Percentiles rank a stretch among this genome's conserved stretches.
These are phyloP conservation scores for Wickerhamomyces rabaulensis DNA, from an alignment of 805 yeast genomes.

Conservation along the genomic window DNA sequence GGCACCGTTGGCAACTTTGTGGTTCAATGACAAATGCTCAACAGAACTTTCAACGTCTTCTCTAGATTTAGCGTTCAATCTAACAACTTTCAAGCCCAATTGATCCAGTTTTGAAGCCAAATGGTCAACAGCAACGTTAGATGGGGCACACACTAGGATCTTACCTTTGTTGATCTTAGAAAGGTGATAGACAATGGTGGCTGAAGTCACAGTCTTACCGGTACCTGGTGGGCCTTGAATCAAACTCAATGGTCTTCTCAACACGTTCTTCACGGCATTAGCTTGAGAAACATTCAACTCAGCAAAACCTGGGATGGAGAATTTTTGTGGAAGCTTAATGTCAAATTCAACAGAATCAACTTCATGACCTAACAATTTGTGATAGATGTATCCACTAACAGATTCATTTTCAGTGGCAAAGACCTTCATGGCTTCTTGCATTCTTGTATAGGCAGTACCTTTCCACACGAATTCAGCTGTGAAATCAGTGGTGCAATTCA, in stretches of 20 bases:
- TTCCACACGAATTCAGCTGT: slow-evolving; percentile 89
- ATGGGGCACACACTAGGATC: slow-evolving; percentile 89
- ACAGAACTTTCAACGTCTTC: slow-evolving; percentile 75
- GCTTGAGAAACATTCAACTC: slow-evolving; percentile 74
- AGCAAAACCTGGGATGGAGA: slow-evolving; percentile 63
- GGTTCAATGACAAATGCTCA: slow-evolving; percentile 51
- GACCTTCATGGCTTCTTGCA: slow-evolving; percentile 68
- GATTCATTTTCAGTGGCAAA: slow-evolving; percentile 71
- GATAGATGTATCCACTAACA: slow-evolving; percentile 70
- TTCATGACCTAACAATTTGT: slow-evolving; percentile 76
- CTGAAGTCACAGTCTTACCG: slow-evolving; percentile 92
- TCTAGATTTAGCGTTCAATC: slow-evolving; percentile 70
- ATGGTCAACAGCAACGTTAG: slow-evolving; percentile 93
- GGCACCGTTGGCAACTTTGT: slow-evolving; percentile 41
- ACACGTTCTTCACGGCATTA: slow-evolving; percentile 65
- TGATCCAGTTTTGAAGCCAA: slow-evolving; percentile 64
- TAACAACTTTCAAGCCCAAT: slow-evolving; percentile 73
- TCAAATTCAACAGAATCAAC: slow-evolving; percentile 59
- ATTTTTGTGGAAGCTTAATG: slow-evolving; percentile 51
- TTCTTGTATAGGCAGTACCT: slow-evolving; percentile 74
- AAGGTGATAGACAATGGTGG: slow-evolving; percentile 78
- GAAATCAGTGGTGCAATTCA: slow-evolving; percentile 57
- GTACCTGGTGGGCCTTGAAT: slow-evolving; percentile 98
- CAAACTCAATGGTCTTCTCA: slow-evolving; percentile 68
- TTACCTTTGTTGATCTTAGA: slow-evolving; percentile 54